phyloP scores from a whole-genome alignment of 139 green algal species.

The Picochlorum sp. region DNA sequence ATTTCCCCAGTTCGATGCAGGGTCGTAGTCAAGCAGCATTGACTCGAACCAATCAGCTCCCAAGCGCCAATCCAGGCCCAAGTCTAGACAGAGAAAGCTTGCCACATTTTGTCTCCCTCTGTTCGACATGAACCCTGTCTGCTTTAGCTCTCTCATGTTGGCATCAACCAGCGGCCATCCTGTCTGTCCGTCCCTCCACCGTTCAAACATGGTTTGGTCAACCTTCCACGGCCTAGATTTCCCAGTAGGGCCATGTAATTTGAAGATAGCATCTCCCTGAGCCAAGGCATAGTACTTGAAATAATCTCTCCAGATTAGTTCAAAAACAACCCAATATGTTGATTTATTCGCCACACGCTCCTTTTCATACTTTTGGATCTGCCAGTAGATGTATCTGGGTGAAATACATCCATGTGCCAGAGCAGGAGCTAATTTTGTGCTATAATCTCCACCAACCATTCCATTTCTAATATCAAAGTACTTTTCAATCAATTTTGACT shows the following conservation, averaged over 20 bases:
- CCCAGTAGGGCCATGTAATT: constrained; percentile 31
- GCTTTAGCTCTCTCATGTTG: constrained; percentile 91
- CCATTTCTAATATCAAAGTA: constrained; percentile 83
- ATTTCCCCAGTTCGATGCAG: constrained; percentile 86
- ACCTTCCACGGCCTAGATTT: constrained; percentile 36
- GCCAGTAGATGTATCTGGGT: constrained; percentile 57
- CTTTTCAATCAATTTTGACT: constrained; percentile 51
- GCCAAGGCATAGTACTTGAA: constrained; percentile 89
- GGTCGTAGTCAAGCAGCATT: constrained; percentile 88
- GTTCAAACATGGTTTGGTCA: constrained; percentile 37
- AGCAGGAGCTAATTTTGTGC: constrained; percentile 88
- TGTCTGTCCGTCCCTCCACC: constrained; percentile 77
- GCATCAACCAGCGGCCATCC: constrained; percentile 93
- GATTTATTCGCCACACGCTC: constrained; percentile 76
- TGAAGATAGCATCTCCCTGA: constrained; percentile 85
- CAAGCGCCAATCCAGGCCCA: constrained; percentile 84
- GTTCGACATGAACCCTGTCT: constrained; percentile 94
- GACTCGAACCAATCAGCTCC: constrained; percentile 81
- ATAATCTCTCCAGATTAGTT: constrained; percentile 91
- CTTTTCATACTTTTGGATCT: constrained; percentile 79
- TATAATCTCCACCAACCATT: constrained; percentile 92
- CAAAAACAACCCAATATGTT: constrained; percentile 91
- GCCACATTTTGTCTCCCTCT: constrained; percentile 91
- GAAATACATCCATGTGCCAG: constrained; percentile 87
- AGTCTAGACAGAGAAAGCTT: constrained; percentile 75